These are phyloP conservation scores for Salicornia ramosissima DNA, from an alignment of 148 eudicot species.

Conservation along the genomic window DNA sequence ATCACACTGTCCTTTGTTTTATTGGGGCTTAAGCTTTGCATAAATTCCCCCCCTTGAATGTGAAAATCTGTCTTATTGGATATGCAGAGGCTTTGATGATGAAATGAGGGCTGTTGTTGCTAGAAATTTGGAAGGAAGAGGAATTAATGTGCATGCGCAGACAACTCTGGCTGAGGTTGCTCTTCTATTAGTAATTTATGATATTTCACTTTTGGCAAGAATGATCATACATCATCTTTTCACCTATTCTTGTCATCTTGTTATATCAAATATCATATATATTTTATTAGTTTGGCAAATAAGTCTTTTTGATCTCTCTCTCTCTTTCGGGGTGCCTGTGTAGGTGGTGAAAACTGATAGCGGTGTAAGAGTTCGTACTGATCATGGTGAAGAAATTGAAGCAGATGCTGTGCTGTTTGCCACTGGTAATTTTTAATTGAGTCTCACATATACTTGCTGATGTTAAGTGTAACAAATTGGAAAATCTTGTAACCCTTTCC, in stretches of 20 bases:
- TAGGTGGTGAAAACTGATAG: constrained; percentile 72
- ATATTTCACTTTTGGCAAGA: constrained; percentile 2
- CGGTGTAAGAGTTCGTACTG: constrained; percentile 77
- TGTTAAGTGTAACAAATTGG: not conserved
- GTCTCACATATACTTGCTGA: not conserved
- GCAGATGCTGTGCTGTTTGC: constrained; percentile 97
- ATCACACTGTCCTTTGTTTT: not conserved
- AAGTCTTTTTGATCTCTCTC: not conserved
- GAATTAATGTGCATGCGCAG: constrained; percentile 72
- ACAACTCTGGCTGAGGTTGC: constrained; percentile 71
- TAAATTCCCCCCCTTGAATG: not conserved
- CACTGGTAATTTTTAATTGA: constrained; percentile 51
- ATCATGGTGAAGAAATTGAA: constrained; percentile 84
- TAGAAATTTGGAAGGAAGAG: constrained; percentile 89
- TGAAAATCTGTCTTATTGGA: constrained; percentile 2
- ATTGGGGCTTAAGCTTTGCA: not conserved
- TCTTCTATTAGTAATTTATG: not conserved
- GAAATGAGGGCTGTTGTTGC: constrained; percentile 97
- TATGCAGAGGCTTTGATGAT: constrained; percentile 90
- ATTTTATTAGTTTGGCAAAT: not conserved
- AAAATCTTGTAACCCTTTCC: not conserved
- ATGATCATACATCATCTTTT: constrained; percentile 1
- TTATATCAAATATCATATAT: not conserved
- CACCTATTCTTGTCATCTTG: not conserved
- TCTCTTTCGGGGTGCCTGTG: not conserved